Evolutionary conservation across 495 filamentous ascomycete genomes (phyloP), one percentile per base, ranked within the genome.

Genomic region (Ascobolus immersus): DNA sequence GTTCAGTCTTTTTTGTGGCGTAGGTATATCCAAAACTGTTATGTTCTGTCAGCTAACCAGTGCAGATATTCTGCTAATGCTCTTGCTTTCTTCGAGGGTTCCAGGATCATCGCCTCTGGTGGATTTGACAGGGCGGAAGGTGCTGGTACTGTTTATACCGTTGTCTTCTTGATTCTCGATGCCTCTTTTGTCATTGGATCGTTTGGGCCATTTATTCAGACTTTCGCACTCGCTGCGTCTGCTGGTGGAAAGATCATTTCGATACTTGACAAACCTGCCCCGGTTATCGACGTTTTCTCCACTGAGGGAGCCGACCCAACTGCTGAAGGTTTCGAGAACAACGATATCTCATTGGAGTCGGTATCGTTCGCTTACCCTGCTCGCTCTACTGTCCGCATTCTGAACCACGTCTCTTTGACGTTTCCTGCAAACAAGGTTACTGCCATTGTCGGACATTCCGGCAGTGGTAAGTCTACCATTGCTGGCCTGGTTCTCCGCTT

Each of bases 391-490:
- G 52, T 64, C 11, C 55, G 48, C 3, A 61, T 71, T 9, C 44
- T 68, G 6, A 41, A 62, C 17, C 42, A 54, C 9, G 48, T 74
- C 20, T 55, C 47, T 12, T 45, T 73, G 5, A 51, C 44, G 0
- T 57, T 77, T 10, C 59, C 62, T 6, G 55, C 63, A 2, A 61
- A 61, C 25, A 64, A 69, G 38, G 55, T 59, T 22, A 71, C 72
- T 1, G 72, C 69, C 1, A 59, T 79, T 25, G 68, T 77, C 5
- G 73, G 73, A 11, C 51, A 69, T 8, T 74, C 71, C 10, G 73
- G 73, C 14, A 67, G 64, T 37, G 73, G 73, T n/a, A 79, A 79
- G 42, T 73, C 68, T 2, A 77, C 72, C 5, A 55, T 76, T 19
- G 61, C 62, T 0, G 58, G 59, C 6, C 45, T 75, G 7, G 40